These are phyloP conservation scores for Millerozyma acaciae DNA, from an alignment of 805 yeast genomes.

Conservation along the genomic window DNA sequence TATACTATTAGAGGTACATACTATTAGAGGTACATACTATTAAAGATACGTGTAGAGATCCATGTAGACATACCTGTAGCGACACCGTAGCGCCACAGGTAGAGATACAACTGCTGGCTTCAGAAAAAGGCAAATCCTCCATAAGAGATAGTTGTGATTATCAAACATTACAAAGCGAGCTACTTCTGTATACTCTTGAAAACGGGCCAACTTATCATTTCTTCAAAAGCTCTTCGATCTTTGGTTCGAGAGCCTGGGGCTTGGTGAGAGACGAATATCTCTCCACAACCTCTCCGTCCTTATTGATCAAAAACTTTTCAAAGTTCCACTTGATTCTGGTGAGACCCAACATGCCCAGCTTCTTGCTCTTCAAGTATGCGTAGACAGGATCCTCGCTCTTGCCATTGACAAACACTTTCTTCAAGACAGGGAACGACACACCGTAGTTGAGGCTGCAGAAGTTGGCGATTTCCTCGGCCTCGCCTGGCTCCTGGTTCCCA, in stretches of 20 bases:
- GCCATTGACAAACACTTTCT: conserved; percentile 90
- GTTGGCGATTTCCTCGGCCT: conserved; percentile 55
- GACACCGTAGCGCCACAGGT: too few species aligned
- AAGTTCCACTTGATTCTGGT: conserved; percentile 44
- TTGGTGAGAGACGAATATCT: conserved; percentile 66
- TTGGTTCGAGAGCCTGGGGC: conserved; percentile 32
- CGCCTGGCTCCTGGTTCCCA: conserved; percentile 41
- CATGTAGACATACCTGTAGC: too few species aligned
- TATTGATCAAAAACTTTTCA: conserved; percentile 41
- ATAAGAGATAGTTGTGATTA: too few species aligned
- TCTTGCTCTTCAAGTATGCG: conserved; percentile 62
- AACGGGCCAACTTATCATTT: too few species aligned
- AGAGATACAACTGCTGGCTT: too few species aligned
- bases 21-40: too few species aligned
- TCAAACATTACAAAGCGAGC: too few species aligned
- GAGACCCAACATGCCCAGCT: conserved; percentile 44
- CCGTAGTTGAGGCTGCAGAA: conserved; percentile 83
- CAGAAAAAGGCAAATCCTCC: too few species aligned
- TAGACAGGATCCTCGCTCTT: conserved; percentile 74
- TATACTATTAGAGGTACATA: too few species aligned
- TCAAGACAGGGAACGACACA: conserved; percentile 84
- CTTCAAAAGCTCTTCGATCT: conserved; percentile 56
- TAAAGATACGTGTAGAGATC: too few species aligned
- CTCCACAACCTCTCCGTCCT: conserved; percentile 39
- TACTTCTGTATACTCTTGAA: too few species aligned